Evolutionary conservation across 805 yeast genomes (phyloP).

Genomic region (Kuraishia capsulata): DNA sequence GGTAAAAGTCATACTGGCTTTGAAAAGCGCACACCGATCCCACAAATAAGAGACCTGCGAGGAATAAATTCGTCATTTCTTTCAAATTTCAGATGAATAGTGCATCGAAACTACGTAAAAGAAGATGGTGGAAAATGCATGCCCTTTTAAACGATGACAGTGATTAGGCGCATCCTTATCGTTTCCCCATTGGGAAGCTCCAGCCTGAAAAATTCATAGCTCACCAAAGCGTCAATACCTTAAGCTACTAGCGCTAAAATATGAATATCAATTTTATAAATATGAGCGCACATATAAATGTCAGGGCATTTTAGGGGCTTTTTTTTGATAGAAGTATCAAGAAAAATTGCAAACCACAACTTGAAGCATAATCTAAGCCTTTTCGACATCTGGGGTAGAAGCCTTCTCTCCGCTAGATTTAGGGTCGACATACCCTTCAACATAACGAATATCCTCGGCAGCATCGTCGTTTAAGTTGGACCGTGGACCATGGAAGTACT

Average conservation of each 20-base stretch:
- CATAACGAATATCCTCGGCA: neutral
- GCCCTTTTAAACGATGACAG: too few relatives aligned
- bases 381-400: neutral
- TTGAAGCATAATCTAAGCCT: neutral
- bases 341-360: neutral
- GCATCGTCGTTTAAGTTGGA: slow-evolving; percentile 16
- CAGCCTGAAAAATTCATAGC: neutral
- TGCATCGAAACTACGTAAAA: too few relatives aligned
- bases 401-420: neutral
- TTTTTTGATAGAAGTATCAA: neutral
- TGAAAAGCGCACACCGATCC: slow-evolving; percentile 20
- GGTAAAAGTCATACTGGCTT: slow-evolving; percentile 19
- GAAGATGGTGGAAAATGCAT: too few relatives aligned
- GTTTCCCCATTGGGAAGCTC: too few relatives aligned
- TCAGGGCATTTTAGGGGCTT: too few relatives aligned
- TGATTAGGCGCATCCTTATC: too few relatives aligned
- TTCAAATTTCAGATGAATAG: too few relatives aligned
- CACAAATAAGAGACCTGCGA: neutral
- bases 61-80: neutral
- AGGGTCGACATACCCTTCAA: neutral
- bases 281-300: too few relatives aligned
- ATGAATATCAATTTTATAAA: too few relatives aligned
- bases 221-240: too few relatives aligned
- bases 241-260: too few relatives aligned
- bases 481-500: slow-evolving; percentile 17